Evolutionary conservation across 78 protist genomes (phyloP), one percentile per base, ranked within the genome.

Genomic region (Chrysochromulina parva): DNA sequence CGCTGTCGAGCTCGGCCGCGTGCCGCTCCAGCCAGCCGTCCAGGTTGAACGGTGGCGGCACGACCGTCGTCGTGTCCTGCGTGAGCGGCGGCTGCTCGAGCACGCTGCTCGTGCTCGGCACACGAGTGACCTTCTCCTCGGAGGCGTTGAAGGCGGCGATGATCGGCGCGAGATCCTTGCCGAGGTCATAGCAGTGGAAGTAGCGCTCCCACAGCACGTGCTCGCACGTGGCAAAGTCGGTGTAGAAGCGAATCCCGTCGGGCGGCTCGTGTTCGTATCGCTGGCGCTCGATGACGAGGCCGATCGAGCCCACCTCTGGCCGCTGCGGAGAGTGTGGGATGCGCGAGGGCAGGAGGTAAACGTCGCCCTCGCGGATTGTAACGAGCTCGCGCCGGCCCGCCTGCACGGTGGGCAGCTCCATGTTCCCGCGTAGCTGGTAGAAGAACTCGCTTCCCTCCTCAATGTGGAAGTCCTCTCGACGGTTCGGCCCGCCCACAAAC

Each of bases 301-400:
- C 91, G 57, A 88, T 0, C 47, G 91, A 57, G 84, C 50, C 84
- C 6, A 85, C 55, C 9, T 65, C 62, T 5, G 78, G 59, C 48
- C 91, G 82, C 38, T 88, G 85, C 47, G 91, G 91, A 48, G 91
- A 88, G 58, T 88, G 91, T 38, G 91, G 91, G 71, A 88, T 28
- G 28, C 85, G 47, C 4, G 84, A 13, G 11, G 91, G 91, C 53
- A 88, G 85, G 55, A 88, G 13, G 57, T 57, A 88, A 17, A 88
- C 11, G 16, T 88, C 17, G 4, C 91, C 91, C 38, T 52, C 91
- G 28, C 53, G 28, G 53, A 88, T 57, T 9, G 3, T 7, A 5
- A 88, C 85, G 1, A 9, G 47, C 53, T 28, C 10, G 47, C 26
- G 85, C 71, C 16, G 48, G 16, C 91, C 91, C 11, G 2, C 52